These are phyloP conservation scores for Ambrosiella beaveri DNA, from an alignment of 2,329 filamentous ascomycete genomes.

Conservation along the genomic window DNA sequence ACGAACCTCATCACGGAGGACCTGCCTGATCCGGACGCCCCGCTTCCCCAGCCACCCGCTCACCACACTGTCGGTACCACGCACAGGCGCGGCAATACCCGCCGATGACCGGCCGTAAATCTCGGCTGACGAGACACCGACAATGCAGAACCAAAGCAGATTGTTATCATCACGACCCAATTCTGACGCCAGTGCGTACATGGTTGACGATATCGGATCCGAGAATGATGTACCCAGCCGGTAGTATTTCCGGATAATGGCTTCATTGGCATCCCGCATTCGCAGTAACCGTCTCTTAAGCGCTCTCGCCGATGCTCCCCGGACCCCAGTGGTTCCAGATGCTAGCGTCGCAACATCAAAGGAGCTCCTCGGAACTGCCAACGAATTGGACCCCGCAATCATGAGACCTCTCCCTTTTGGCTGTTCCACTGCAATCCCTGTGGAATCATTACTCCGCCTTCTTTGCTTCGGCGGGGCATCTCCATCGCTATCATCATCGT, in stretches of 20 bases:
- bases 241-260: constrained; percentile 66
- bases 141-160: constrained; percentile 82
- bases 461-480: constrained; percentile 63
- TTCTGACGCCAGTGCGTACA: constrained; percentile 88
- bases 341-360: background rate
- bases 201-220: constrained; percentile 82
- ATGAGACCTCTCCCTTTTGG: constrained; percentile 43
- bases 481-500: constrained; percentile 43
- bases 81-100: constrained; percentile 48
- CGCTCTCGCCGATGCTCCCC: constrained; percentile 43
- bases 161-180: constrained; percentile 94
- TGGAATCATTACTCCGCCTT: constrained; percentile 72
- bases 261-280: constrained; percentile 61
- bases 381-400: constrained; percentile 27
- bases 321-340: background rate
- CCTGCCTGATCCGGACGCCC: constrained; percentile 66
- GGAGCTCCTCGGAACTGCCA: constrained; percentile 19
- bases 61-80: constrained; percentile 36
- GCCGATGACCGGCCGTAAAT: constrained; percentile 75
- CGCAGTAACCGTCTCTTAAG: constrained; percentile 58
- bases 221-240: constrained; percentile 76
- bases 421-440: constrained; percentile 40
- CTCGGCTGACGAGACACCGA: constrained; percentile 87
- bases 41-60: constrained; percentile 69
- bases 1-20: constrained; percentile 82